Conservation (phyloP, 257 asterid genomes). For the Nicotiana knightiana region DNA sequence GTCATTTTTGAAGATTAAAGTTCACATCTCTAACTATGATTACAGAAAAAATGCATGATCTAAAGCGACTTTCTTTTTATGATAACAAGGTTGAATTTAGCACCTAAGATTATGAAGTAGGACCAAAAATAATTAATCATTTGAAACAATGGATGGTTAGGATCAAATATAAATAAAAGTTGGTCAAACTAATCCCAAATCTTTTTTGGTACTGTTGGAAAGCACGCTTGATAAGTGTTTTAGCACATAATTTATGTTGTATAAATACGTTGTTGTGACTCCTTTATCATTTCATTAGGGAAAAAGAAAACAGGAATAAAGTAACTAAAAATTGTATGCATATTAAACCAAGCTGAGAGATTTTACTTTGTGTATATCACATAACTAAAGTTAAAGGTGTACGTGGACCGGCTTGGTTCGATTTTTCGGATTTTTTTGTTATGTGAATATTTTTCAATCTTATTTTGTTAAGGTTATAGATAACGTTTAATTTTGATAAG, state of each 20-base stretch:
- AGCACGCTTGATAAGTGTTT: not conserved
- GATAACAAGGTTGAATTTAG: no score
- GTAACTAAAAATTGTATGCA: no score
- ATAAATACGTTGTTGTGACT: not conserved
- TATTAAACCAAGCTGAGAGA: not conserved
- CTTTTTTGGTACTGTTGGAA: conserved; percentile 14
- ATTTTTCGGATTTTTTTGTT: no score
- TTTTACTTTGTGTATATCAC: not conserved
- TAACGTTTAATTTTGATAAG: no score
- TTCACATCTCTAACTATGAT: not conserved
- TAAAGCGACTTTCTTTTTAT: not conserved
- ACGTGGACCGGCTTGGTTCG: no score
- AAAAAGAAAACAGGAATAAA: no score
- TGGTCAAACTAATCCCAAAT: conserved; percentile 30
- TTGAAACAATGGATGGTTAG: conserved; percentile 17
- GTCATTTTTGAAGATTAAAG: not conserved
- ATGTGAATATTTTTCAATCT: no score
- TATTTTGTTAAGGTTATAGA: no score
- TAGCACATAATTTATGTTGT: conserved; percentile 10
- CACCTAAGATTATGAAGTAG: no score
- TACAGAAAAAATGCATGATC: not conserved
- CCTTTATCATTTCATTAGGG: not conserved
- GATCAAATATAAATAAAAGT: conserved; percentile 14
- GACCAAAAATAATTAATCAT: conserved; percentile 13
- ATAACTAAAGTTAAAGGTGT: not conserved